phyloP scores from a whole-genome alignment of 116 monocot species.

The Papilionanthe hybrid region DNA sequence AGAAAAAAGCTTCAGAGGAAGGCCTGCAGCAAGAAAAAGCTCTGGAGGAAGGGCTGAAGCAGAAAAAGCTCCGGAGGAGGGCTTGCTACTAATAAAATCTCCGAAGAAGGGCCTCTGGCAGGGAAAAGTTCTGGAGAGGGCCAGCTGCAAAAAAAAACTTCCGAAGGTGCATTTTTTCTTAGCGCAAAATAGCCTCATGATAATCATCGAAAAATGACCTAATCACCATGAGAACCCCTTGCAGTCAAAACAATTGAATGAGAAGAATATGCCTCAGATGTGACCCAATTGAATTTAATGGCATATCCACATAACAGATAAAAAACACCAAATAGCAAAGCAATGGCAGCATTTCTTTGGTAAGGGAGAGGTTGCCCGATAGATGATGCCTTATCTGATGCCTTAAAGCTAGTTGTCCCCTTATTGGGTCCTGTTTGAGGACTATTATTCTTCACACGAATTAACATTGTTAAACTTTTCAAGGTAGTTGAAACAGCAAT shows the following conservation, averaged over 20 bases:
- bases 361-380: slow-evolving; percentile 80
- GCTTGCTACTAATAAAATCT: no score
- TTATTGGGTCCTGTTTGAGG: slow-evolving; percentile 31
- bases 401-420: slow-evolving; percentile 53
- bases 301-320: slow-evolving; percentile 85
- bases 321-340: slow-evolving; percentile 69
- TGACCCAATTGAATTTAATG: slow-evolving; percentile 97
- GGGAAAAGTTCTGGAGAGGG: no score
- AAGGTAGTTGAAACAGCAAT: slow-evolving; percentile 80
- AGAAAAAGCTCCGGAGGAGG: no score
- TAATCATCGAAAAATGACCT: slow-evolving; percentile 99
- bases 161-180: slow-evolving; percentile 86
- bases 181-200: slow-evolving; percentile 98
- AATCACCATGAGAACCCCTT: slow-evolving; percentile 63
- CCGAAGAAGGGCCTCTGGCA: no score
- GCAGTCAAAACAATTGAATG: slow-evolving; percentile 94
- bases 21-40: no score
- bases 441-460: slow-evolving; percentile 51
- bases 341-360: slow-evolving; percentile 68
- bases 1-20: no score
- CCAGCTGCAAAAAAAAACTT: slow-evolving; percentile 27
- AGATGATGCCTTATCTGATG: slow-evolving; percentile 69
- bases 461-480: slow-evolving; percentile 67
- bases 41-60: no score
- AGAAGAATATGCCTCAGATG: slow-evolving; percentile 98